Evolutionary conservation across 495 filamentous ascomycete species (phyloP), one percentile per base, ranked within the genome.

Genomic region (Cryomyces minteri): DNA sequence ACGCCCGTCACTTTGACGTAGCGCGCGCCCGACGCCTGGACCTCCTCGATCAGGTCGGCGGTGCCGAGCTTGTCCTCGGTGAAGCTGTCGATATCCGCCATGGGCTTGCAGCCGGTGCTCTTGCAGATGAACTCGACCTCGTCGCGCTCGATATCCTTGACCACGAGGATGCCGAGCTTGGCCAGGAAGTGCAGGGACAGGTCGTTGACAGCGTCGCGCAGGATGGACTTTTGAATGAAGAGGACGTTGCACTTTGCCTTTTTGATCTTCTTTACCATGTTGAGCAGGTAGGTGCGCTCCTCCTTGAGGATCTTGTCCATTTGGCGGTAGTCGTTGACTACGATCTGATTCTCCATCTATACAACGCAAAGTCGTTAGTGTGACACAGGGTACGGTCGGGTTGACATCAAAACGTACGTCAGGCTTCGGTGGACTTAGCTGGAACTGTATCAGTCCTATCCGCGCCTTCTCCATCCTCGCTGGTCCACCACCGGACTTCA

Each of bases 231-330:
- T 59, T 98, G 90, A 53, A 98, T 95, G 53, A 98, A 72, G 44
- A 98, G 78, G 32, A 98, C 92, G 57, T 98, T 98, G 70, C 90
- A 98, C 67, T 95, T 95, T 54, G 87, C 88, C 71, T 94, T 96
- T 68, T 95, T 94, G 67, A 98, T 98, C 74, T 95, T 98, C 76
- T 98, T 98, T 57, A 87, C 86, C 77, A 98, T 85, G 67, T 95
- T 94, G 39, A 98, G 76, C 48, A 98, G 72, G 64, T 98, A 98
- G 48, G 87, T 85, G 48, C 92, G 84, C 69, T 98, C 90, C 67
- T 98, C 90, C 64, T 98, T 98, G 45, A 98, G 72, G 53, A 98
- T 98, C 72, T 95, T 98, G 66, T 98, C 90, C 90, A 98, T 98
- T 64, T 98, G 90, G 48, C 90, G 73, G 72, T 98, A 98, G 69